Percentiles rank a stretch among this genome's conserved stretches.
These are phyloP conservation scores for Verbena officinalis DNA, from an alignment of 257 asterid genomes.

Conservation along the genomic window DNA sequence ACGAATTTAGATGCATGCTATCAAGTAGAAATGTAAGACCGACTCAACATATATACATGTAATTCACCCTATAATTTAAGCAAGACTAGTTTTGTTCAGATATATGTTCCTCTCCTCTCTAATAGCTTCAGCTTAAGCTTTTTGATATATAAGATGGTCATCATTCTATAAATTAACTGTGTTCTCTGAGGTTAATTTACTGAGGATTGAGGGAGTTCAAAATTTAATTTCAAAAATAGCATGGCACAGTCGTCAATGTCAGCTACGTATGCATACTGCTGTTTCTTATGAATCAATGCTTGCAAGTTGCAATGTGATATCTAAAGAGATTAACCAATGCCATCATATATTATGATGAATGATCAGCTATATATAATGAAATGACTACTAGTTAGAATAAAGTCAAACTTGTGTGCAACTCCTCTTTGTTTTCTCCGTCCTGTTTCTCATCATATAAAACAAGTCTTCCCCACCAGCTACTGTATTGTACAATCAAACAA, in stretches of 20 bases:
- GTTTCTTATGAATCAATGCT: not conserved
- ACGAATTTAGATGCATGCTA: too few species aligned
- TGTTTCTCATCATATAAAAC: not conserved
- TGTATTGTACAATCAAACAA: not conserved
- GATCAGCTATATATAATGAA: not conserved
- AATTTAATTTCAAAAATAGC: not conserved
- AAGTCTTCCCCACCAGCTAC: not conserved
- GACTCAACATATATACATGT: too few species aligned
- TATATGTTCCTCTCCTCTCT: too few species aligned
- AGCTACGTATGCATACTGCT: not conserved
- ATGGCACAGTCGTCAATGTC: not conserved
- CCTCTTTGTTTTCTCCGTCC: not conserved
- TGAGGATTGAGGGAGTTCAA: too few species aligned
- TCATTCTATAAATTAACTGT: not conserved
- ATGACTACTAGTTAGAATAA: not conserved
- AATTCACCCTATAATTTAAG: too few species aligned
- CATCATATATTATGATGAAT: not conserved
- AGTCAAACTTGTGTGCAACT: not conserved
- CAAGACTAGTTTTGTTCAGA: too few species aligned
- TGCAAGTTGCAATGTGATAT: conserved; percentile 13
- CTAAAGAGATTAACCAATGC: not conserved
- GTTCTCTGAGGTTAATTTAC: not conserved
- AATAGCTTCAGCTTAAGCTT: too few species aligned
- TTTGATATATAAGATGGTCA: not conserved
- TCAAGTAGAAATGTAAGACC: too few species aligned